Conservation (phyloP, 2,329 filamentous ascomycete genomes). For the Fusarium tupiense region DNA sequence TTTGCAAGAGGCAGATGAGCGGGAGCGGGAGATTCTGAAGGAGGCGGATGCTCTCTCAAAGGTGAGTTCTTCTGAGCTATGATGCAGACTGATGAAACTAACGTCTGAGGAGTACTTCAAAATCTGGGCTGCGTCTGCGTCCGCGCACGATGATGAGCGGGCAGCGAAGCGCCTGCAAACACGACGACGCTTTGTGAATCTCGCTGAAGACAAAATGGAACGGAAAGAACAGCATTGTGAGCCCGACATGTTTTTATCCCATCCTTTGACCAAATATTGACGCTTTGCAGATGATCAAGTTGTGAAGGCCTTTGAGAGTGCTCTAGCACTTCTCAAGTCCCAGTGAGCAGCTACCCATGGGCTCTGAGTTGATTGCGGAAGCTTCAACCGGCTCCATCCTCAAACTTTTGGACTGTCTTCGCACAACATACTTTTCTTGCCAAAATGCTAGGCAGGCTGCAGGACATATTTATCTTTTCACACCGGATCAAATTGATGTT, state of each 20-base stretch:
- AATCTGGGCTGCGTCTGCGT: slow-evolving; percentile 79
- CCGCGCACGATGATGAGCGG: slow-evolving; percentile 77
- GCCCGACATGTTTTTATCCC: slow-evolving; percentile 44
- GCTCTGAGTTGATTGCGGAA: background rate
- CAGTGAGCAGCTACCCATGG: slow-evolving; percentile 38
- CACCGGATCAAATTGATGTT: slow-evolving; percentile 2
- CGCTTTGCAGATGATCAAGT: slow-evolving; percentile 58
- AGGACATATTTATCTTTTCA: background rate
- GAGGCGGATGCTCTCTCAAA: slow-evolving; percentile 75
- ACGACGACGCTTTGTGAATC: slow-evolving; percentile 77
- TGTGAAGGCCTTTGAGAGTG: slow-evolving; percentile 70
- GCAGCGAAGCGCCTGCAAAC: slow-evolving; percentile 84
- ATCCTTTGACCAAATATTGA: slow-evolving; percentile 25
- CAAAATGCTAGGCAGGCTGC: background rate
- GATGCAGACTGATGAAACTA: background rate
- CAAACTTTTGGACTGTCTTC: background rate
- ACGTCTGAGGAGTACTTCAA: slow-evolving; percentile 72
- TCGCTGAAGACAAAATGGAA: slow-evolving; percentile 76
- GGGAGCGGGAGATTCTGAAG: slow-evolving; percentile 72
- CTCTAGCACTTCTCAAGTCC: slow-evolving; percentile 62
- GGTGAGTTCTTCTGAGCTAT: slow-evolving; percentile 50
- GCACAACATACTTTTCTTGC: background rate
- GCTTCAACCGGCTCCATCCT: background rate
- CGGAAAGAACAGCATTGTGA: slow-evolving; percentile 84
- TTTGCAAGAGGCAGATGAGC: slow-evolving; percentile 68